A percentile compares a stretch with the other conserved stretches of the same genome.
Evolutionary conservation across 2,329 filamentous ascomycete species (phyloP).

Genomic region (Colletotrichum incanum): DNA sequence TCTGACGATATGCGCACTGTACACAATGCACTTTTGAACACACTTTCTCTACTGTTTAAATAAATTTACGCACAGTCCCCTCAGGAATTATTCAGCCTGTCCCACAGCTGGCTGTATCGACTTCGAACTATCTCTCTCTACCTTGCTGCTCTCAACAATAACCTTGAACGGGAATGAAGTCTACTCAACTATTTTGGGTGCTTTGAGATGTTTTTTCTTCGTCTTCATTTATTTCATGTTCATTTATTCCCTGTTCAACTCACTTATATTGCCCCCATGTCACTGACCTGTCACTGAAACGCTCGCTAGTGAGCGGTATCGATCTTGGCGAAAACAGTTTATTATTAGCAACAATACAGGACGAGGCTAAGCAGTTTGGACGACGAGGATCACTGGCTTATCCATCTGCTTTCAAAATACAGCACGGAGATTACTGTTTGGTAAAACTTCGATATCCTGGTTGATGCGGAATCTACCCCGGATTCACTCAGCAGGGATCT

Average conservation of each 20-base stretch:
- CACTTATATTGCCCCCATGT: neutral
- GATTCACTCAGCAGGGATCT: too few species aligned
- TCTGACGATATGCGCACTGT: constrained; percentile 12
- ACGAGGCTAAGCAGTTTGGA: neutral
- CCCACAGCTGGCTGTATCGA: neutral
- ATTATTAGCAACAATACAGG: neutral
- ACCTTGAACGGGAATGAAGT: neutral
- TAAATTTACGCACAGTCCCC: neutral
- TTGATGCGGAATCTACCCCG: neutral
- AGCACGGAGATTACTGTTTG: neutral
- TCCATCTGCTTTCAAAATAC: neutral
- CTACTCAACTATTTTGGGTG: neutral
- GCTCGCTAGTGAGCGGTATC: neutral
- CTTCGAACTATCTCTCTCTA: neutral
- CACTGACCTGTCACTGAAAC: neutral
- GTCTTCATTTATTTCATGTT: too few species aligned
- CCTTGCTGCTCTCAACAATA: neutral
- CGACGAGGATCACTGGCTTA: neutral
- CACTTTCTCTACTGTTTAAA: neutral
- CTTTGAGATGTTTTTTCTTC: neutral
- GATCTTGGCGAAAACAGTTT: neutral
- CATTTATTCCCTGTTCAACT: neutral
- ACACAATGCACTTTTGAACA: accelerated
- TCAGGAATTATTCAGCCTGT: neutral
- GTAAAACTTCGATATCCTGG: neutral